Evolutionary conservation across 331 rosid genomes (phyloP).

Genomic region (Rosa hybrid): DNA sequence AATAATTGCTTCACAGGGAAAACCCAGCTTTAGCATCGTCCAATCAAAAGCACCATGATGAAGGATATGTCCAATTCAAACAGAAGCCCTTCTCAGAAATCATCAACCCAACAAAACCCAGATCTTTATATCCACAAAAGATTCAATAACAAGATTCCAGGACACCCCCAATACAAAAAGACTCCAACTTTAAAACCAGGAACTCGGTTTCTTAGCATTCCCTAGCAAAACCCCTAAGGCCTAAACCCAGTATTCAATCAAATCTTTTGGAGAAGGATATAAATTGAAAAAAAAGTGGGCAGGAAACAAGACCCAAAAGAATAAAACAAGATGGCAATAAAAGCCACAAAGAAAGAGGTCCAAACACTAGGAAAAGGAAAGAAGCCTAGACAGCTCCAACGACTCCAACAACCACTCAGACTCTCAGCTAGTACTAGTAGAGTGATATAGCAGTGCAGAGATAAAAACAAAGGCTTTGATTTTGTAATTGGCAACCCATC

Average conservation of each 20-base stretch:
- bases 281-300: neutral
- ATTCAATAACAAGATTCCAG: slow-evolving; percentile 27
- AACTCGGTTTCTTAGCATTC: slow-evolving; percentile 1
- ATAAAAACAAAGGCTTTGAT: slow-evolving; percentile 6
- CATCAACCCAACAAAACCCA: slow-evolving; percentile 16
- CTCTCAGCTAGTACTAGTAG: slow-evolving; percentile 1
- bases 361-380: slow-evolving; percentile 6
- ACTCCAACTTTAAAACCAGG: slow-evolving; percentile 2
- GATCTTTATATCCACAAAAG: slow-evolving; percentile 18
- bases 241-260: slow-evolving; percentile 4
- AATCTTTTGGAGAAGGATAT: neutral
- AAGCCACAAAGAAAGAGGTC: neutral
- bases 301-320: slow-evolving; percentile 11
- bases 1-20: slow-evolving; percentile 28
- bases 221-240: neutral
- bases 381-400: slow-evolving; percentile 28
- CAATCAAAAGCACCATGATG: slow-evolving; percentile 30
- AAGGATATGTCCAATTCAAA: slow-evolving; percentile 26
- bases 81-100: slow-evolving; percentile 1
- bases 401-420: slow-evolving; percentile 34
- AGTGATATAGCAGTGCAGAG: neutral
- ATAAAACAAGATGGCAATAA: neutral
- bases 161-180: neutral
- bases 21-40: slow-evolving; percentile 38
- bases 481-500: slow-evolving; percentile 7